These are phyloP conservation scores for Hyphodiscus sp. DNA, from an alignment of 2,329 filamentous ascomycete genomes.

Conservation along the genomic window DNA sequence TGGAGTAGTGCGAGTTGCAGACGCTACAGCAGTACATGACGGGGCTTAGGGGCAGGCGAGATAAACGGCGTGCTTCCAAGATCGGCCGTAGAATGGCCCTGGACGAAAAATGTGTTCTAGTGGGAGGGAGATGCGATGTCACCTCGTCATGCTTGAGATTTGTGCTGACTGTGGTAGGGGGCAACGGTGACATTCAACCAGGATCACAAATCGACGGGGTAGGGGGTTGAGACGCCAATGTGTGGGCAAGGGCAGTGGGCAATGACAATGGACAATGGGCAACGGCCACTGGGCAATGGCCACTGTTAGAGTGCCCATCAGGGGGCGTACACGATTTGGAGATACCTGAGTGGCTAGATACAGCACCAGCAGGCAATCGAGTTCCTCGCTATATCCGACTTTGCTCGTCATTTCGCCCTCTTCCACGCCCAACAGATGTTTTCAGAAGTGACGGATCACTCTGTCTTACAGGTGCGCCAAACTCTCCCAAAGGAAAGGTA, in stretches of 20 bases:
- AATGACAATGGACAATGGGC: too few species aligned
- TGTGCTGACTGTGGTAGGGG: slow-evolving; percentile 5
- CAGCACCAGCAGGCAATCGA: slow-evolving; percentile 1
- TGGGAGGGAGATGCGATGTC: slow-evolving; percentile 1
- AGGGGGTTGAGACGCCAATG: too few species aligned
- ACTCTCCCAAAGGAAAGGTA: too few species aligned
- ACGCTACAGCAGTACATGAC: too few species aligned
- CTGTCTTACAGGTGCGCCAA: too few species aligned
- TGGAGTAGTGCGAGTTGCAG: background rate
- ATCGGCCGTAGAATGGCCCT: slow-evolving; percentile 15
- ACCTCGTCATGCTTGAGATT: slow-evolving; percentile 7
- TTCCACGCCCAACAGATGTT: background rate
- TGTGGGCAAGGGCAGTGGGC: slow-evolving; percentile 4
- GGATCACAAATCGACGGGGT: background rate
- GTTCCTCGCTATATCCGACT: slow-evolving; percentile 2
- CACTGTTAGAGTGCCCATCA: slow-evolving; percentile 3
- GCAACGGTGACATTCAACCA: background rate
- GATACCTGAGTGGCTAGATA: slow-evolving; percentile 1
- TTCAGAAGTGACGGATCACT: too few species aligned
- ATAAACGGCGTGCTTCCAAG: slow-evolving; percentile 2
- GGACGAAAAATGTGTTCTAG: slow-evolving; percentile 10
- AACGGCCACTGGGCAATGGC: too few species aligned
- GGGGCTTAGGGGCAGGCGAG: too few species aligned
- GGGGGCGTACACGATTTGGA: slow-evolving; percentile 1
- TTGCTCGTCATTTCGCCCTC: background rate